Conservation (phyloP, 2,329 filamentous ascomycete species). For the Gyromitra esculenta region DNA sequence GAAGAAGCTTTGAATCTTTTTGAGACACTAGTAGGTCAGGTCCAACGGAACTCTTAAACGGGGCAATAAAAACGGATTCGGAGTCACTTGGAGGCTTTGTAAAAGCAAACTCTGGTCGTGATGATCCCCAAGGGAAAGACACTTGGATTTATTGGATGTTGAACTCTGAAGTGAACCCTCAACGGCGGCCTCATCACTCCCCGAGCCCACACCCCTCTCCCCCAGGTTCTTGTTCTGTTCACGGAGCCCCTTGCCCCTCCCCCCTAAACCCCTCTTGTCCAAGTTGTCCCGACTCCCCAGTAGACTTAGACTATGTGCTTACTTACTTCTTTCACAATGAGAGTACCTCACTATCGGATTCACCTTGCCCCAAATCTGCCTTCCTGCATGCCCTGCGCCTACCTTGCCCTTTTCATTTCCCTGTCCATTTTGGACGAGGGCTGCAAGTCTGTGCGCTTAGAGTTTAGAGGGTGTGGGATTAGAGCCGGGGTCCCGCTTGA, state of each 20-base stretch:
- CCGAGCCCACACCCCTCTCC: constrained; percentile 42
- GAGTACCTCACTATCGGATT: constrained; percentile 43
- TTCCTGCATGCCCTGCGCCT: constrained; percentile 53
- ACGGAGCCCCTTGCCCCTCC: constrained; percentile 27
- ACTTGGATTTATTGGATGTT: constrained; percentile 53
- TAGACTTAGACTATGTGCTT: constrained; percentile 46
- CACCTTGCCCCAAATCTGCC: constrained; percentile 52
- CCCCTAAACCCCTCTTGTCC: constrained; percentile 31
- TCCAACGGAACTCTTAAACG: constrained; percentile 41
- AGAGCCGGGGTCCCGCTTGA: constrained; percentile 53
- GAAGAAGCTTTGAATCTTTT: constrained; percentile 44
- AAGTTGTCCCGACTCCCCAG: constrained; percentile 44
- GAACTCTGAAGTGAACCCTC: constrained; percentile 42
- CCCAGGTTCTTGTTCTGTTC: constrained; percentile 42
- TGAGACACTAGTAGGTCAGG: constrained; percentile 47
- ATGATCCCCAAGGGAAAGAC: constrained; percentile 46
- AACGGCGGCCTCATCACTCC: constrained; percentile 43
- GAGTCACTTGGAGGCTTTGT: constrained; percentile 44
- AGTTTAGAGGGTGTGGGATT: constrained; percentile 43
- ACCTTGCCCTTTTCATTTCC: constrained; percentile 52
- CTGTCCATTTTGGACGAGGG: constrained; percentile 45
- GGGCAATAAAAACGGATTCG: constrained; percentile 38
- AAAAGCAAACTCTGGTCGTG: constrained; percentile 48
- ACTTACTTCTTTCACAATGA: constrained; percentile 40
- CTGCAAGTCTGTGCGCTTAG: constrained; percentile 52